Conservation (phyloP, 805 yeast genomes). For the Cyberlindnera misumaiensis region DNA sequence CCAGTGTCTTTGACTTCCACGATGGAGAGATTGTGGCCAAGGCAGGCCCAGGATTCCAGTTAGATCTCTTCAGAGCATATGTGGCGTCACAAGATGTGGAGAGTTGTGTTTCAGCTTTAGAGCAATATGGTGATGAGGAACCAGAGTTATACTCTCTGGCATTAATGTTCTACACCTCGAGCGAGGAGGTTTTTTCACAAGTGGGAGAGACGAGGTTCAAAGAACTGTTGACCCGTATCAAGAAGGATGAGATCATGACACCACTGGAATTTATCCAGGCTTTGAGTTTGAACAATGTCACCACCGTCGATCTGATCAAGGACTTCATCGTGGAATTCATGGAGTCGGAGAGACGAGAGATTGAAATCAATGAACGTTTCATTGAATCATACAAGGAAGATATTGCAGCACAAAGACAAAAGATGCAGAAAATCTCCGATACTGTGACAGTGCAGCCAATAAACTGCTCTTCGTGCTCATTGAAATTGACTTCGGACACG, state of each 20-base stretch:
- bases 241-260: conserved; percentile 47
- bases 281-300: conserved; percentile 52
- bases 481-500: conserved; percentile 64
- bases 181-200: conserved; percentile 40
- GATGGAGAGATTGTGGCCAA: conserved; percentile 38
- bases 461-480: conserved; percentile 20
- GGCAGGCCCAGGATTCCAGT: conserved; percentile 27
- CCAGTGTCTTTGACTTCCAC: conserved; percentile 39
- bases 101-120: conserved; percentile 50
- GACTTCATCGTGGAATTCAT: conserved; percentile 60
- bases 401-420: conserved; percentile 44
- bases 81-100: conserved; percentile 51
- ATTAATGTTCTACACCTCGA: conserved; percentile 54
- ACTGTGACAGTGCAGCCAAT: conserved; percentile 34
- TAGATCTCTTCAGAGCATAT: conserved; percentile 61
- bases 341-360: conserved; percentile 53
- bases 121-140: conserved; percentile 52
- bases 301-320: conserved; percentile 67
- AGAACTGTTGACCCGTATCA: conserved; percentile 46
- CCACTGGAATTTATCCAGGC: conserved; percentile 74
- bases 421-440: conserved; percentile 42
- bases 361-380: conserved; percentile 59
- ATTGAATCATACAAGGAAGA: conserved; percentile 64
- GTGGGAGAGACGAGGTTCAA: conserved; percentile 45
- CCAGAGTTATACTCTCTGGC: conserved; percentile 64